phyloP scores from a whole-genome alignment of 306 rosid genomes.

The Prinsepia uniflora region DNA sequence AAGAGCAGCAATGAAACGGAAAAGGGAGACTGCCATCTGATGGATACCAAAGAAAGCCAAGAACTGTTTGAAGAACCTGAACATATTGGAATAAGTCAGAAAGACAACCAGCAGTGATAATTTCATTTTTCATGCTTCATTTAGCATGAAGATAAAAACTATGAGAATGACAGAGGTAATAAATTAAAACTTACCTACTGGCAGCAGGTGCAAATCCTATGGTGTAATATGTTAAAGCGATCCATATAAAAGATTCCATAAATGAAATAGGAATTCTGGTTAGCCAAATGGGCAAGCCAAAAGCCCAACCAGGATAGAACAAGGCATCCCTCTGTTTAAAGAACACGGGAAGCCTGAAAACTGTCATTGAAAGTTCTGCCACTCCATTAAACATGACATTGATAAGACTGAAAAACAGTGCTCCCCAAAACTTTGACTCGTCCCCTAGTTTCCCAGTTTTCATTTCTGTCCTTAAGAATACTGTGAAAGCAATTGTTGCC shows the following conservation, averaged over 20 bases:
- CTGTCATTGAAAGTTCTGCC: constrained; percentile 25
- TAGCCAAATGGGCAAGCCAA: constrained; percentile 25
- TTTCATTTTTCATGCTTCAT: no score
- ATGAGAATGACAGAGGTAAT: no score
- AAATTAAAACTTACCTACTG: constrained; percentile 34
- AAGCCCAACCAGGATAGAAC: constrained; percentile 33
- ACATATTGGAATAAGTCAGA: constrained; percentile 6
- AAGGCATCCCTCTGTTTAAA: constrained; percentile 30
- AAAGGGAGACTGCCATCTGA: constrained; percentile 64
- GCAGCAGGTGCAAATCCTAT: constrained; percentile 59
- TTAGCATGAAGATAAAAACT: background rate
- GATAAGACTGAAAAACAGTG: constrained; percentile 46
- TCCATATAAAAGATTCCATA: constrained; percentile 25
- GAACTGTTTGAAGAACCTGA: constrained; percentile 57
- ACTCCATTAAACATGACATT: constrained; percentile 42
- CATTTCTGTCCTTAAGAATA: constrained; percentile 56
- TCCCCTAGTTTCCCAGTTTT: constrained; percentile 16
- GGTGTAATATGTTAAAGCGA: constrained; percentile 38
- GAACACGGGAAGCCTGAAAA: constrained; percentile 31
- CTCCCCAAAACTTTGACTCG: constrained; percentile 43
- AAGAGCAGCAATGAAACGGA: constrained; percentile 48
- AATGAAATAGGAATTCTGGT: constrained; percentile 27
- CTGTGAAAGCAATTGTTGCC: constrained; percentile 45
- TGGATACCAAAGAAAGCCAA: constrained; percentile 43
- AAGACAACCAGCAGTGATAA: background rate